Conservation (phyloP, 106 monocot genomes). For the Apostasia shenzhenica region DNA sequence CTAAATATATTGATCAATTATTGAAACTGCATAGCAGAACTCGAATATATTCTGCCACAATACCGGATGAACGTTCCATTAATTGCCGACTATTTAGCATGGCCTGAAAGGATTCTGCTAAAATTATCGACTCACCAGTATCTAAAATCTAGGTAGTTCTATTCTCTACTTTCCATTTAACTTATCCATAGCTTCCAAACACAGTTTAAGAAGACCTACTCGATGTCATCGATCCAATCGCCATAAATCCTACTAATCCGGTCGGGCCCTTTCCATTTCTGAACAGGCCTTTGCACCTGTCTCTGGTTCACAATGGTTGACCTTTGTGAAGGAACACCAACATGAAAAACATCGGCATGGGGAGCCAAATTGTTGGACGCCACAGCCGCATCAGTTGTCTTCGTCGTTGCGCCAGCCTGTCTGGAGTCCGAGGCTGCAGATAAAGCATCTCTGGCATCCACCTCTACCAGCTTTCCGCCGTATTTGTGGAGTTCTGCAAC, state of each 20-base stretch:
- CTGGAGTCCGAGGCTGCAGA: slow-evolving; percentile 38
- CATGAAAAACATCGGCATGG: slow-evolving; percentile 67
- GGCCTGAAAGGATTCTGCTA: no score
- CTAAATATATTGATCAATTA: no score
- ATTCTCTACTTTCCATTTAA: no score
- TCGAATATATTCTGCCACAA: no score
- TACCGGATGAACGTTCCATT: no score
- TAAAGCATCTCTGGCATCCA: slow-evolving; percentile 43
- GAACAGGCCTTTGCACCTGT: slow-evolving; percentile 51
- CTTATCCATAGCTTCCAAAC: neutral
- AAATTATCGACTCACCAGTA: no score
- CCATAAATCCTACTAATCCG: slow-evolving; percentile 94
- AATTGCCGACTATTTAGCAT: no score
- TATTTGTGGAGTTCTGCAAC: slow-evolving; percentile 85
- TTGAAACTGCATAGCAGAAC: no score
- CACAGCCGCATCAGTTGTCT: slow-evolving; percentile 27
- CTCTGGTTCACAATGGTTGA: slow-evolving; percentile 35
- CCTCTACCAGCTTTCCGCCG: slow-evolving; percentile 67
- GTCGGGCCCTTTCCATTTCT: slow-evolving; percentile 90
- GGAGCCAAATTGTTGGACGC: slow-evolving; percentile 30
- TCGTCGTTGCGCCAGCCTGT: slow-evolving; percentile 37
- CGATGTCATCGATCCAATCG: slow-evolving; percentile 94
- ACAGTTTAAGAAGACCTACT: slow-evolving; percentile 13
- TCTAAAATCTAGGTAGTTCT: no score
- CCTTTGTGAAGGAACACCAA: slow-evolving; percentile 64